Evolutionary conservation across 192 early-diverging fungal species (phyloP), one percentile per base, ranked within the genome.

Genomic region (Entomortierella beljakovae): DNA sequence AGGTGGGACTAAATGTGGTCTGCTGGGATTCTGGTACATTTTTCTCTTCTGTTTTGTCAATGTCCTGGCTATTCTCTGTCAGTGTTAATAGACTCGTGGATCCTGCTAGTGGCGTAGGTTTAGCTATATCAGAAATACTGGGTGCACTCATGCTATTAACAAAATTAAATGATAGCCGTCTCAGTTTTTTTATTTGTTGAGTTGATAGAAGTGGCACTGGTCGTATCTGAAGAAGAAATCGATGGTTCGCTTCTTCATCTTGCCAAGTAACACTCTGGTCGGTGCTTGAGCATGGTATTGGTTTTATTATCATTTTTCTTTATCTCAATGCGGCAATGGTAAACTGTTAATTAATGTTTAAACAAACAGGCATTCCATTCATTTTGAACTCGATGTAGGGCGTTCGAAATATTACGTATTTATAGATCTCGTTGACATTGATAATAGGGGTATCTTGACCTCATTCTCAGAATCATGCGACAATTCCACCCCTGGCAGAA

Each of bases 171-270:
- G 75, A 79, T 23, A 79, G 62, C 3, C 75, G 20, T 25, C 75
- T 53, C 15, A 79, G 54, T 40, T 65, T 70, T 57, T 79, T 79
- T 48, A 79, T 70, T 33, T 79, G 75, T 26, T 79, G 75, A 0
- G 75, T 55, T 22, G 75, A 70, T 0, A 79, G 50, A 20, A 79
- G 43, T 0, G 75, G 56, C 25, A 70, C 62, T 6, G 75, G 70
- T 34, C 75, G 75, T 32, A 68, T 48, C 40, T 79, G 75, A 18
- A 79, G 75, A 8, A 79, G 23, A 62, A 79, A 79, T 5, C 75
- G 61, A n/a, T 79, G 75, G 62, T 79, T 79, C 54, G 75, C 75
- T 22, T 79, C 75, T 20, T 79, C 75, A 32, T 79, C 75, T 51
- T 79, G 75, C 75, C 75, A 79, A 50, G 65, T 57, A n/a, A 69